Percentiles rank a stretch among this genome's conserved stretches.
Evolutionary conservation across 108 stramenopile genomes (phyloP).

Genomic region (Parietichytrium sp.): DNA sequence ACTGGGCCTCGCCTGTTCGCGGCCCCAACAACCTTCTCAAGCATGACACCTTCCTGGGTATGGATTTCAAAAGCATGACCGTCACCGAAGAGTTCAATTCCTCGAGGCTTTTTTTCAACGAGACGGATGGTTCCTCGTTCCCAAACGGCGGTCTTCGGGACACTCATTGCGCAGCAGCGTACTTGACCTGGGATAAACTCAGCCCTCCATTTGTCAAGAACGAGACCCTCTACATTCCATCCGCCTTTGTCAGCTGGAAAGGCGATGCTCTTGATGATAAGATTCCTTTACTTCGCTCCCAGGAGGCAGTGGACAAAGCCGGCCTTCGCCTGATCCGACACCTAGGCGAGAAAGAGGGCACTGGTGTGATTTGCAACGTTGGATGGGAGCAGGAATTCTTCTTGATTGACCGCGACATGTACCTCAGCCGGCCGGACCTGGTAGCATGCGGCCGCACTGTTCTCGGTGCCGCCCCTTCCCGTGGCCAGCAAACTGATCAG

Average conservation of each 20-base stretch:
- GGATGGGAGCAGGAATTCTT: slow-evolving; percentile 95
- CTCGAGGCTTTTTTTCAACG: slow-evolving; percentile 32
- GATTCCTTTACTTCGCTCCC: slow-evolving; percentile 85
- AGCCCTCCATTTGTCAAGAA: slow-evolving; percentile 84
- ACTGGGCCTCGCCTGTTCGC: slow-evolving; percentile 49
- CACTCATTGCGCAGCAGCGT: slow-evolving; percentile 86
- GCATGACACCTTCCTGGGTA: slow-evolving; percentile 20
- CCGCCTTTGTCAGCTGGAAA: slow-evolving; percentile 80
- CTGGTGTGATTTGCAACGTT: slow-evolving; percentile 77
- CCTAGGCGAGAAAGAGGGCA: slow-evolving; percentile 64
- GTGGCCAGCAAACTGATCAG: slow-evolving; percentile 91
- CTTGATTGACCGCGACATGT: slow-evolving; percentile 83
- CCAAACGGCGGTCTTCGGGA: slow-evolving; percentile 91
- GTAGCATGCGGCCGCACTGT: slow-evolving; percentile 86
- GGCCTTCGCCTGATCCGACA: slow-evolving; percentile 73
- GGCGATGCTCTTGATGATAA: slow-evolving; percentile 93
- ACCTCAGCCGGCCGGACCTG: slow-evolving; percentile 85
- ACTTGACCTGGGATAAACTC: slow-evolving; percentile 81
- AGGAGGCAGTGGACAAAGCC: slow-evolving; percentile 78
- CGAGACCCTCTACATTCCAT: slow-evolving; percentile 88
- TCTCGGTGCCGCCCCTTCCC: slow-evolving; percentile 84
- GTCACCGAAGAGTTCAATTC: background rate
- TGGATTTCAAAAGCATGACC: background rate
- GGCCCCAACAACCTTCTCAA: background rate
- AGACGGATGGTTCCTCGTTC: slow-evolving; percentile 87